Conservation (phyloP, 208 protist species). For the Trypanosoma lewisi region DNA sequence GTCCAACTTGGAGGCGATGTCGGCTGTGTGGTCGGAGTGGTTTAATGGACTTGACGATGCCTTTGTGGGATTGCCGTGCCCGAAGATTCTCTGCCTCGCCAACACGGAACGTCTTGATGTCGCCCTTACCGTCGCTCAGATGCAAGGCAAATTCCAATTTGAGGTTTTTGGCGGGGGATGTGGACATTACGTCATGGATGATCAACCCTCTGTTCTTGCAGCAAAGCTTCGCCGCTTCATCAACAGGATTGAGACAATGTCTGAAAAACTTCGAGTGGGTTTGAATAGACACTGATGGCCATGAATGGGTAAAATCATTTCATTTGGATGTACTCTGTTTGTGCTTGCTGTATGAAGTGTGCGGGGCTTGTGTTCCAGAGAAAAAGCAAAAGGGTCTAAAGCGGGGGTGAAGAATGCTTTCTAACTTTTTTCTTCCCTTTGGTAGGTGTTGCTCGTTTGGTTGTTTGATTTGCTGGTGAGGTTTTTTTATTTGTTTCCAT, state of each 20-base stretch:
- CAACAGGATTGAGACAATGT: constrained; percentile 50
- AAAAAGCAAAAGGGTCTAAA: too few species aligned
- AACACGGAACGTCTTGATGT: constrained; percentile 87
- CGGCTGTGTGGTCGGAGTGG: constrained; percentile 79
- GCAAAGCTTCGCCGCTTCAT: constrained; percentile 66
- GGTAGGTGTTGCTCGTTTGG: too few species aligned
- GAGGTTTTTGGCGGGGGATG: constrained; percentile 79
- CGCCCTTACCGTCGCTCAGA: constrained; percentile 88
- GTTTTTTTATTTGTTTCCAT: too few species aligned
- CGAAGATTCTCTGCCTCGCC: constrained; percentile 89
- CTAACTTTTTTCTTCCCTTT: too few species aligned
- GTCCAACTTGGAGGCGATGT: constrained; percentile 67
- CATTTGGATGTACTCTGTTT: too few species aligned
- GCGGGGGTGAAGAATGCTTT: too few species aligned
- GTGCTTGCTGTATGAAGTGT: too few species aligned
- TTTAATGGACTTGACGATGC: constrained; percentile 83
- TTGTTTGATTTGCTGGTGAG: too few species aligned
- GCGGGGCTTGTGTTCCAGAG: too few species aligned
- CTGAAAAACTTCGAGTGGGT: constrained; percentile 34
- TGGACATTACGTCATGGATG: constrained; percentile 92
- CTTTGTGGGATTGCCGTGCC: constrained; percentile 70
- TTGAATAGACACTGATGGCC: neutral
- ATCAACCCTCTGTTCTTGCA: constrained; percentile 58
- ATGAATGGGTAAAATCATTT: too few species aligned
- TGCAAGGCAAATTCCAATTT: constrained; percentile 95